Evolutionary conservation across 2,329 filamentous ascomycete species (phyloP).

Genomic region (Colletotrichum lupini): DNA sequence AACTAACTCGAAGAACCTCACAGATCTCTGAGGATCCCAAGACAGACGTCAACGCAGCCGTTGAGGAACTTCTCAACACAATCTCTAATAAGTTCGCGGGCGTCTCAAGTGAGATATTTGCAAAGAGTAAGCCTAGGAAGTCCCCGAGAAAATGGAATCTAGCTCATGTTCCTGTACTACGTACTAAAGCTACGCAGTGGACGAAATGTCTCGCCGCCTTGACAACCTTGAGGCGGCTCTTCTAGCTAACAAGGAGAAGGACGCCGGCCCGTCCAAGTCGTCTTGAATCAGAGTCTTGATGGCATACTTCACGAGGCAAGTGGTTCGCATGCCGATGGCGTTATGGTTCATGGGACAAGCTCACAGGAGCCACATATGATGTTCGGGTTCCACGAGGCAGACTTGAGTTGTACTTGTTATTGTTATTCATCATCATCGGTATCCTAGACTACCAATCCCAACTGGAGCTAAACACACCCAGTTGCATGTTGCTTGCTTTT

Average conservation of each 20-base stretch:
- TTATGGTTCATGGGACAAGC: slow-evolving; percentile 9
- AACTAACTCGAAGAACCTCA: background rate
- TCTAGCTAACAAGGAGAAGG: slow-evolving; percentile 64
- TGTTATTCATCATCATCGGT: slow-evolving; percentile 14
- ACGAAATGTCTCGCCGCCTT: slow-evolving; percentile 89
- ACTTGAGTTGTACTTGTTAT: slow-evolving; percentile 17
- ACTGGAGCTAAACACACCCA: slow-evolving; percentile 21
- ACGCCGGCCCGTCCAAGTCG: slow-evolving; percentile 50
- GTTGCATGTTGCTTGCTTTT: slow-evolving; percentile 20
- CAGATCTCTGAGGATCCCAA: slow-evolving; percentile 56
- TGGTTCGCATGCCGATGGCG: background rate
- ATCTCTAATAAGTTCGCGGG: slow-evolving; percentile 86
- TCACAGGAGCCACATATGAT: slow-evolving; percentile 9
- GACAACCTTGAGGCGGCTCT: slow-evolving; percentile 85
- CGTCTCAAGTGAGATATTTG: slow-evolving; percentile 87
- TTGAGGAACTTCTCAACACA: slow-evolving; percentile 88
- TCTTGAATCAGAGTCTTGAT: slow-evolving; percentile 34
- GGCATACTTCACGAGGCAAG: background rate
- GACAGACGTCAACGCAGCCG: slow-evolving; percentile 78
- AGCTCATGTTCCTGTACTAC: background rate
- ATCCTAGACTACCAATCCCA: slow-evolving; percentile 31
- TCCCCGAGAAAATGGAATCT: background rate
- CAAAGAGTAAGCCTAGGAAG: slow-evolving; percentile 75
- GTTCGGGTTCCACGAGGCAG: background rate
- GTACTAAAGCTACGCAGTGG: slow-evolving; percentile 69